phyloP scores from a whole-genome alignment of 768 basidiomycete species.

The Sistotremastrum niveocremeum region DNA sequence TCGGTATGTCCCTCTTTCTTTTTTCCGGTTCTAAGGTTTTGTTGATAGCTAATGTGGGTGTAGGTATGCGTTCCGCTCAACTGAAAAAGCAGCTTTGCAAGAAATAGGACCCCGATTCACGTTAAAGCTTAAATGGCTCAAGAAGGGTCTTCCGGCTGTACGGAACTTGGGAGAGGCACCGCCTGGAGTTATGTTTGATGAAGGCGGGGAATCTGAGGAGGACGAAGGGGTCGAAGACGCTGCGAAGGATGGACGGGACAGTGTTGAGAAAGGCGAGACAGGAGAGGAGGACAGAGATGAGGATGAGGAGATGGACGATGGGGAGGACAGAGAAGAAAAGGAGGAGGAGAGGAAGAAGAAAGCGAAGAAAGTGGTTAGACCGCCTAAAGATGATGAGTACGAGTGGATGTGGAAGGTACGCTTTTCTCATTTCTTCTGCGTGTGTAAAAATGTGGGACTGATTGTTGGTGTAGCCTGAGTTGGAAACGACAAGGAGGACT shows the following conservation, averaged over 20 bases:
- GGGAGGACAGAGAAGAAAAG: constrained; percentile 8
- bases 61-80: constrained; percentile 85
- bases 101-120: constrained; percentile 98
- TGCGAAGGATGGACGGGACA: constrained; percentile 11
- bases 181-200: constrained; percentile 40
- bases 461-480: constrained; percentile 51
- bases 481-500: constrained; percentile 80
- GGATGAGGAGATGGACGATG: constrained; percentile 9
- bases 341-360: constrained; percentile 11
- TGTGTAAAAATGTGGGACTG: neutral
- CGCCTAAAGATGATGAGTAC: constrained; percentile 62
- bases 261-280: constrained; percentile 21
- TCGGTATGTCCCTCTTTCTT: constrained; percentile 37
- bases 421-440: constrained; percentile 6
- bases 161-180: constrained; percentile 52
- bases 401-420: constrained; percentile 87
- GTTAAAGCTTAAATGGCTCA: constrained; percentile 79
- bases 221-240: constrained; percentile 10
- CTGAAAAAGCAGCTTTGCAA: constrained; percentile 84
- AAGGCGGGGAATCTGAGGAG: constrained; percentile 17
- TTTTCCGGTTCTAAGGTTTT: constrained; percentile 3
- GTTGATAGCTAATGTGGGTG: constrained; percentile 5
- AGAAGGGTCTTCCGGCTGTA: constrained; percentile 79
- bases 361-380: constrained; percentile 24
- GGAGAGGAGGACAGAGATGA: constrained; percentile 15